Percentiles rank a stretch among this genome's conserved stretches.
Evolutionary conservation across 495 filamentous ascomycete species (phyloP).

Genomic region (Penicillium goetzii): DNA sequence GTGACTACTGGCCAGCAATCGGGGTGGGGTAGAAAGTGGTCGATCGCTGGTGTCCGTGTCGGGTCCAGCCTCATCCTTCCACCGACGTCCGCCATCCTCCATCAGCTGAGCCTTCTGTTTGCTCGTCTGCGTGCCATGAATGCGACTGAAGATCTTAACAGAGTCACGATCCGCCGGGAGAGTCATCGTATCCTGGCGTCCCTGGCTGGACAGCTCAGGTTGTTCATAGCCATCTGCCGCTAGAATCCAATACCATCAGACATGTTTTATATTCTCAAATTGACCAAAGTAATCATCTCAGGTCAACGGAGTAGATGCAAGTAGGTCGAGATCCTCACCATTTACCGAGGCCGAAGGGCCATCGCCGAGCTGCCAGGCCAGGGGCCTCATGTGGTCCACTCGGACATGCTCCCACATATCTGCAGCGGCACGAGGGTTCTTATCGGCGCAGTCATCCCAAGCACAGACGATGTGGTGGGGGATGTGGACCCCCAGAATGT

Average conservation of each 20-base stretch:
- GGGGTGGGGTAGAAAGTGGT: constrained; percentile 34
- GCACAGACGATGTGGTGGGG: constrained; percentile 36
- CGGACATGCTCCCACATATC: constrained; percentile 66
- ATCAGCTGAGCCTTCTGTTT: constrained; percentile 45
- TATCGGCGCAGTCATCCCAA: constrained; percentile 39
- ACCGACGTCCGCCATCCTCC: constrained; percentile 44
- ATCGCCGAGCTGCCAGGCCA: constrained; percentile 69
- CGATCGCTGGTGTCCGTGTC: constrained; percentile 45
- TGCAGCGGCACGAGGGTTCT: constrained; percentile 31
- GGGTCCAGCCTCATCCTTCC: constrained; percentile 52
- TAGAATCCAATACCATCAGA: constrained; percentile 24
- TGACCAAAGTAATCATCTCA: constrained; percentile 1
- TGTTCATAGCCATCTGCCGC: background rate
- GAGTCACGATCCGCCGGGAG: constrained; percentile 40
- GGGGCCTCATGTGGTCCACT: constrained; percentile 57
- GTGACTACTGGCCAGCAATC: constrained; percentile 26
- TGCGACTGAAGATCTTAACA: constrained; percentile 43
- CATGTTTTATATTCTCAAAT: background rate
- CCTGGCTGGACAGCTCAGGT: constrained; percentile 2
- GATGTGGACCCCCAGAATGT: constrained; percentile 62
- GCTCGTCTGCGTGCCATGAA: constrained; percentile 43
- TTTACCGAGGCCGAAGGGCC: constrained; percentile 56
- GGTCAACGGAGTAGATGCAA: constrained; percentile 17
- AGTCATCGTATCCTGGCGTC: constrained; percentile 29
- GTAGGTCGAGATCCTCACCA: constrained; percentile 48